Base-by-base conservation (phyloP, 2,329 filamentous ascomycete species). In the Ploettnerulaceae sp. region DNA sequence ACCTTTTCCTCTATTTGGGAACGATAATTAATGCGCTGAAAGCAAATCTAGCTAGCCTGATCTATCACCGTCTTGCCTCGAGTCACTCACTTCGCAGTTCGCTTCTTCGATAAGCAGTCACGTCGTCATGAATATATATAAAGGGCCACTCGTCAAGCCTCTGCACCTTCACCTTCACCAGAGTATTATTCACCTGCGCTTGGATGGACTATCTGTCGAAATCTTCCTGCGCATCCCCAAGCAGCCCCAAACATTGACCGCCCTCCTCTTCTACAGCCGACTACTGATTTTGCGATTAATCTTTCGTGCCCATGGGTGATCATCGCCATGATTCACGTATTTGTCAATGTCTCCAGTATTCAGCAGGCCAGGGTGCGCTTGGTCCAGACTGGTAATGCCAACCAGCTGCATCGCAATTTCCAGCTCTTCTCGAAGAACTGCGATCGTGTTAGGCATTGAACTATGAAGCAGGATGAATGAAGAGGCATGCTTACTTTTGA, bases 391-490 rank as follows among this genome's bases (percentile, higher is more conserved):
- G 1, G 76, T 81, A 26, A 83, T 71, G 1, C 81, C 81, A 31
- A 79, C 73, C 56, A 82, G 69, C 28, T 75, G 71, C 80, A 84
- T 84, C 1, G 77, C 75, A 5, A 74, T 80, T 51, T 79, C 72
- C 4, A 84, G 62, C 60, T 84, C 80, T 48, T 83, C 79, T 36
- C 66, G 66, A 11, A 77, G 52, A n/a, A 73, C 70, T 72, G 14
- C 7, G 22, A 36, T 8, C 3, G 26, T 3, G 42, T 62, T 31
- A 45, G 47, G 3, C 7, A 12, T 18, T 5, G 4, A 24, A 12
- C 8, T 11, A 17, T 4, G 2, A 18, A n/a, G n/a, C n/a, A n/a
- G n/a, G n/a, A n/a, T n/a, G n/a, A n/a, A n/a, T 18, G 7, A 34
- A 12, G 11, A 11, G 2, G 9, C 12, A 4, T 12, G 66, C 74